Percentiles rank a stretch among this genome's conserved stretches.
These are phyloP conservation scores for Xylariales sp. DNA, from an alignment of 2,329 filamentous ascomycete species.

Conservation along the genomic window DNA sequence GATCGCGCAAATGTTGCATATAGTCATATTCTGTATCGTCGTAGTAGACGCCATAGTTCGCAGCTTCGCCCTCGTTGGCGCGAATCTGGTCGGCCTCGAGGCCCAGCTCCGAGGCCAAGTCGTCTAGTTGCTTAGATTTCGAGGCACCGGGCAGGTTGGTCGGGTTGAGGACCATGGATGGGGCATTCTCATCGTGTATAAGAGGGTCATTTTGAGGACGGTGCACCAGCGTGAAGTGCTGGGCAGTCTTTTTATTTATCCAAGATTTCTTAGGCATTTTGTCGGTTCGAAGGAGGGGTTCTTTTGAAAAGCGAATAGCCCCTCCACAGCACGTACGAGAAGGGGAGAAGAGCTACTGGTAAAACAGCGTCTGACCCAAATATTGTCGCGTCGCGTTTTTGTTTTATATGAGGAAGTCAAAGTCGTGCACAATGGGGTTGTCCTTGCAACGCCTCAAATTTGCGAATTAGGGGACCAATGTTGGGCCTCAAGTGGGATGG, in stretches of 20 bases:
- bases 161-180: conserved; percentile 85
- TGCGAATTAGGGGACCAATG: no score
- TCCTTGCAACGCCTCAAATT: no score
- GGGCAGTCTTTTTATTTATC: conserved; percentile 79
- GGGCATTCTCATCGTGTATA: conserved; percentile 86
- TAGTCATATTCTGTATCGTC: conserved; percentile 97
- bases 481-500: no score
- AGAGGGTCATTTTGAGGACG: conserved; percentile 95
- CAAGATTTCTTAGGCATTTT: conserved; percentile 7
- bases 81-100: conserved; percentile 62
- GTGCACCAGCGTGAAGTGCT: conserved; percentile 91
- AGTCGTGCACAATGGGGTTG: no score
- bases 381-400: no score
- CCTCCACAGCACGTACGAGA: no score
- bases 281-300: no score
- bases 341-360: no score
- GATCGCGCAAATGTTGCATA: conserved; percentile 95
- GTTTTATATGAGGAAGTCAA: no score
- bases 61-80: conserved; percentile 92
- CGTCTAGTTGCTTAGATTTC: conserved; percentile 61
- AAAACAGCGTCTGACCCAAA: no score
- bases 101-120: conserved; percentile 74
- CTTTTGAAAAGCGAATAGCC: no score
- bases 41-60: conserved; percentile 87
- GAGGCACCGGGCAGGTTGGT: conserved; percentile 44